Evolutionary conservation across 179 eudicot genomes (phyloP).

Genomic region (Sideroxylon spinosum): DNA sequence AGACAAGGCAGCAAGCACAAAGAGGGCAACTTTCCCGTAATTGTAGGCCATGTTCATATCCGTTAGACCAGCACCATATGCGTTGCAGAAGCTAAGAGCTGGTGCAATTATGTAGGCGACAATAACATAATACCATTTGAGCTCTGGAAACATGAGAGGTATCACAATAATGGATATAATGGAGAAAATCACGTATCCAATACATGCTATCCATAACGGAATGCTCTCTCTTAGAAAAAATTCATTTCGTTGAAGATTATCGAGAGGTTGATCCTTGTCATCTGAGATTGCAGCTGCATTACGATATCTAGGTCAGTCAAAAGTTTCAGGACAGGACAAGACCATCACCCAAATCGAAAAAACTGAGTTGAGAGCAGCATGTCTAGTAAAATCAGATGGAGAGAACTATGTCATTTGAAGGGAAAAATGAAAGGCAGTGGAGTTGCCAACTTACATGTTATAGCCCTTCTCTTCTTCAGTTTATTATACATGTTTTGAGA

Average conservation of each 20-base stretch:
- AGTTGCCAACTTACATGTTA: conserved; percentile 27
- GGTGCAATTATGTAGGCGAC: conserved; percentile 72
- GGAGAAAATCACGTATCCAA: conserved; percentile 57
- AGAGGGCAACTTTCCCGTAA: conserved; percentile 85
- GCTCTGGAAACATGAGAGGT: conserved; percentile 67
- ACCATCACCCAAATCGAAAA: no score
- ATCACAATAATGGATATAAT: conserved; percentile 51
- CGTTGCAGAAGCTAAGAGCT: conserved; percentile 72
- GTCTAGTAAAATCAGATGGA: no score
- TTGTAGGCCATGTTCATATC: conserved; percentile 93
- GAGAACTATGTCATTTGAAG: no score
- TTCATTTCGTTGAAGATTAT: conserved; percentile 47
- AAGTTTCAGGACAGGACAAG: no score
- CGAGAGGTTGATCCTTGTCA: conserved; percentile 27
- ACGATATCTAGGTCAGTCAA: background rate
- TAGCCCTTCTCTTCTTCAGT: conserved; percentile 32
- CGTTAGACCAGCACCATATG: conserved; percentile 84
- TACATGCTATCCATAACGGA: conserved; percentile 62
- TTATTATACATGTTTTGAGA: conserved; percentile 37
- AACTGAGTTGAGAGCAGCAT: no score
- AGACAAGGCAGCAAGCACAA: conserved; percentile 58
- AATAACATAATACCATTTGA: conserved; percentile 72
- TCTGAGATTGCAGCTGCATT: conserved; percentile 25
- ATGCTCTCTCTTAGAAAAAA: conserved; percentile 60
- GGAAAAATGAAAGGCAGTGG: background rate